Percentiles rank a stretch among this genome's conserved stretches.
Evolutionary conservation across 768 basidiomycete species (phyloP).

Genomic region (Tylopilus balloui): DNA sequence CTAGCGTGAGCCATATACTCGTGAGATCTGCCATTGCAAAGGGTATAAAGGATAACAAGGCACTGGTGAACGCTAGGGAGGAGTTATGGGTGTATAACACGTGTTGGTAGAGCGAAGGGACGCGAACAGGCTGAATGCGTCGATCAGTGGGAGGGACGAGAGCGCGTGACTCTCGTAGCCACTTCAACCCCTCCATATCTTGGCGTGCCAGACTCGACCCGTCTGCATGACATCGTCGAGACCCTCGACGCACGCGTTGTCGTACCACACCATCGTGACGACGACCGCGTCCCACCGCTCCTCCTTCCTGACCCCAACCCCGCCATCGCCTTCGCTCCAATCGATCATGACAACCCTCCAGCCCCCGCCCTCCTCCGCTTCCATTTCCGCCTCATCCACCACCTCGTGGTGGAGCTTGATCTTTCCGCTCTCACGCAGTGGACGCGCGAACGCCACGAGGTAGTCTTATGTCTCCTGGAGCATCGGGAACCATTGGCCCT

Average conservation of each 20-base stretch:
- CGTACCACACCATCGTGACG: conserved; percentile 44
- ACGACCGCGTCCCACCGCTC: conserved; percentile 49
- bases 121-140: conserved; percentile 31
- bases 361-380: conserved; percentile 20
- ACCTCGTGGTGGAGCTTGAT: conserved; percentile 44
- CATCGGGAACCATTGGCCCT: conserved; percentile 29
- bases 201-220: conserved; percentile 41
- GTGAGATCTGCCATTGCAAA: conserved; percentile 46
- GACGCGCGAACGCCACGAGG: conserved; percentile 24
- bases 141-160: conserved; percentile 30
- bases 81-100: conserved; percentile 46
- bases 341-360: conserved; percentile 41
- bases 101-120: conserved; percentile 43
- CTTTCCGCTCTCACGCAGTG: conserved; percentile 23
- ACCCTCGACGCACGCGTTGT: conserved; percentile 40
- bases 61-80: conserved; percentile 44
- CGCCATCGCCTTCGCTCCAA: conserved; percentile 29
- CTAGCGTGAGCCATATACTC: conserved; percentile 46
- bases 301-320: conserved; percentile 20
- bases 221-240: conserved; percentile 34
- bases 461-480: conserved; percentile 28
- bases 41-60: conserved; percentile 42
- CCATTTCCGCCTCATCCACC: conserved; percentile 34
- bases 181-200: conserved; percentile 38
- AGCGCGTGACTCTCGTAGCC: conserved; percentile 27